phyloP scores from a whole-genome alignment of 352 stramenopile species.

The Phytophthora agathidicida region DNA sequence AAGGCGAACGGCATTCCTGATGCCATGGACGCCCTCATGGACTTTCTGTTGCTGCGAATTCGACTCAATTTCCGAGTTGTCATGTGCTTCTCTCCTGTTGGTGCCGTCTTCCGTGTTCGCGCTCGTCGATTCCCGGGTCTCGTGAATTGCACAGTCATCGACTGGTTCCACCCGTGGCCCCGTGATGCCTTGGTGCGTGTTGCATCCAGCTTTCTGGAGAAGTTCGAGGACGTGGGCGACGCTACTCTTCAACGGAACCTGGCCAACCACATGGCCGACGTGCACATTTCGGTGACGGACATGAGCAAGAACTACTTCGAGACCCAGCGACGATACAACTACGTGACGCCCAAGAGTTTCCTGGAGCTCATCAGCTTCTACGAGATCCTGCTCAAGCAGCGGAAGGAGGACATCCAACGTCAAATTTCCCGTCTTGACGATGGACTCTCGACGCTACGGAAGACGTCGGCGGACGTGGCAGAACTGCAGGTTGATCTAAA shows the following conservation, averaged over 20 bases:
- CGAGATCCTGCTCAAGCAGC: conserved; percentile 95
- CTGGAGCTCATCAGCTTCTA: conserved; percentile 98
- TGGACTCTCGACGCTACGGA: conserved; percentile 95
- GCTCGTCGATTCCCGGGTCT: conserved; percentile 96
- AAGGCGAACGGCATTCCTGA: conserved; percentile 96
- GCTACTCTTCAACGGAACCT: conserved; percentile 88
- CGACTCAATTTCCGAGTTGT: conserved; percentile 96
- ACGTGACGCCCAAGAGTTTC: conserved; percentile 99
- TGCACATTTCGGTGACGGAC: conserved; percentile 97
- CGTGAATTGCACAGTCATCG: conserved; percentile 97
- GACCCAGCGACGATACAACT: conserved; percentile 97
- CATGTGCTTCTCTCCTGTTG: conserved; percentile 98
- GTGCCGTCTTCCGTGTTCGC: conserved; percentile 95
- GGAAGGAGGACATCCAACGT: conserved; percentile 94
- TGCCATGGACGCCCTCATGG: conserved; percentile 93
- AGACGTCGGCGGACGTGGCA: conserved; percentile 96
- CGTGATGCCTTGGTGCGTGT: conserved; percentile 97
- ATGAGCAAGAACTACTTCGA: conserved; percentile 96
- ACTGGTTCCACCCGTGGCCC: conserved; percentile 99
- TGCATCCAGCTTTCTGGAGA: conserved; percentile 94
- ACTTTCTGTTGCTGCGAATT: conserved; percentile 96
- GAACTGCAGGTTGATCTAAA: conserved; percentile 96
- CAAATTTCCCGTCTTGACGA: conserved; percentile 97
- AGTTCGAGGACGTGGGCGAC: conserved; percentile 93
- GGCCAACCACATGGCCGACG: conserved; percentile 97